Conservation (phyloP, 148 eudicot genomes). For the Vaccinium darrowii region DNA sequence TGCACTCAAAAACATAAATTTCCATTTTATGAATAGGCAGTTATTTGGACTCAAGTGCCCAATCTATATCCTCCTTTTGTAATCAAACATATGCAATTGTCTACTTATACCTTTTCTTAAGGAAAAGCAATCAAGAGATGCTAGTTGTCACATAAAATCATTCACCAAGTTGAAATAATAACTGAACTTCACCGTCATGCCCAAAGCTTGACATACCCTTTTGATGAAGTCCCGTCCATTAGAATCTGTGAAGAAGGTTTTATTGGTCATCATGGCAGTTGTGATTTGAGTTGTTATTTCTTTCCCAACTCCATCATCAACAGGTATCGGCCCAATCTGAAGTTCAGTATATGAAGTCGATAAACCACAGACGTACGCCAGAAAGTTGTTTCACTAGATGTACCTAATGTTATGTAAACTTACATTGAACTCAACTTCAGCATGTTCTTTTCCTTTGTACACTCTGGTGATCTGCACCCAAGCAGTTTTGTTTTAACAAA, state of each 20-base stretch:
- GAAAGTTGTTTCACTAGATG: background rate
- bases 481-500: slow-evolving; percentile 16
- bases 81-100: background rate
- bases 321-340: slow-evolving; percentile 79
- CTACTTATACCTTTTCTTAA: background rate
- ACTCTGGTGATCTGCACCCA: slow-evolving; percentile 66
- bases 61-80: background rate
- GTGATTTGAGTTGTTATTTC: slow-evolving; percentile 57
- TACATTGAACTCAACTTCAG: slow-evolving; percentile 70
- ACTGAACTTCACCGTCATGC: background rate
- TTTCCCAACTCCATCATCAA: slow-evolving; percentile 67
- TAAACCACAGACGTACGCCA: slow-evolving; percentile 13
- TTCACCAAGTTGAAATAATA: background rate
- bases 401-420: slow-evolving; percentile 26
- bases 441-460: slow-evolving; percentile 73
- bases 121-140: slow-evolving; percentile 13
- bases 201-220: slow-evolving; percentile 46
- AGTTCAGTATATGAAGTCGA: slow-evolving; percentile 20
- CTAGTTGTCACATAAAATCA: background rate
- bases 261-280: slow-evolving; percentile 56
- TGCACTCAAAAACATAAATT: background rate
- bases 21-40: background rate
- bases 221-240: slow-evolving; percentile 73
- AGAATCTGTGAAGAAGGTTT: slow-evolving; percentile 74
- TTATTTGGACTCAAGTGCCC: background rate